Base-by-base conservation (phyloP, 202 grass and related monocot genomes). In the Schoenoplectus tabernaemontani region DNA sequence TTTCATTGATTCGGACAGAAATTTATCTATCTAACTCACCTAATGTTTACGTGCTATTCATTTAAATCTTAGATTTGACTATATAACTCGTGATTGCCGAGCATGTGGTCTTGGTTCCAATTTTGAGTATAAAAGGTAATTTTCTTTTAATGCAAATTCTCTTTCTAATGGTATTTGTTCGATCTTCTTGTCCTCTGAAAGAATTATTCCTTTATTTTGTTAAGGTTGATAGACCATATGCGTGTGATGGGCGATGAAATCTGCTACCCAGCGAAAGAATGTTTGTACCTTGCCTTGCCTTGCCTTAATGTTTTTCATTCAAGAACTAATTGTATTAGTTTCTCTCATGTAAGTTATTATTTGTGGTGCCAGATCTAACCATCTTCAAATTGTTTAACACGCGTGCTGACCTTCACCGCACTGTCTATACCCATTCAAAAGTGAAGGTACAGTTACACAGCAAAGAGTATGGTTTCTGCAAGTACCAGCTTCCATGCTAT, bases 191-290 rank as follows among this genome's bases (percentile, higher is more conserved):
- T 26, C 9, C 9, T 12, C 65, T 70, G 41, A 73, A 51, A 53
- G 12, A 26, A 30, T 20, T 53, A 17, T 73, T 33, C 6, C 0
- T 26, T 73, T 51, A n/a, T 7, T 78, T 61, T 13, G 9, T 87
- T 22, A 74, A 97, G 95, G 81, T 78, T 94, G 10, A 85, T 90
- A 44, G 84, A 97, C 71, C 82, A 80, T 37, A 97, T 97, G 95
- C 80, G 87, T 70, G 91, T 97, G 58, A 92, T 97, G 83, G 89
- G 83, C 64, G 82, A 94, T 60, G 95, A 97, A 86, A 97, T 97
- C 85, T 97, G 95, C 81, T 97, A 97, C 62, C 95, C 95, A 24
- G 89, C 95, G 38, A 97, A 97, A 94, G 95, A 97, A 62, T 97
- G 95, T 97, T 59, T 57, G 84, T 93, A 61, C 16, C 53, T 79